Evolutionary conservation across 805 yeast genomes (phyloP).

Genomic region (Starmerella apis): DNA sequence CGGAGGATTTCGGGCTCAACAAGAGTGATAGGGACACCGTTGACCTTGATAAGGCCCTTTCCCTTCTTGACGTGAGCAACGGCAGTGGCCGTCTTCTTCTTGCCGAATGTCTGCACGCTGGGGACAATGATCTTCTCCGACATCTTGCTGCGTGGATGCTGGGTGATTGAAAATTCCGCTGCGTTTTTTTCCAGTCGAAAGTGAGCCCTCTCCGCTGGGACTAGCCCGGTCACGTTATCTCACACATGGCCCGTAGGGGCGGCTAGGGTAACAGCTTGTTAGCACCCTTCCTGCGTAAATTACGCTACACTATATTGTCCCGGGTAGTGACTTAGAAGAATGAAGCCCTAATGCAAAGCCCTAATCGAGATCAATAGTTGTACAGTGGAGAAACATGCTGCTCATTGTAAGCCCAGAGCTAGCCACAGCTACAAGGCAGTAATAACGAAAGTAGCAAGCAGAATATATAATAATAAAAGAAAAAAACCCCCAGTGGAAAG

Average conservation of each 20-base stretch:
- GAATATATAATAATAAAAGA: too few species aligned
- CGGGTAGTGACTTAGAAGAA: background rate
- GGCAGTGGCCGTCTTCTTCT: slow-evolving; percentile 99
- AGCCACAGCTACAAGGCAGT: too few species aligned
- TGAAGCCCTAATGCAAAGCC: slow-evolving; percentile 1
- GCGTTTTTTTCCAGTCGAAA: slow-evolving; percentile 7
- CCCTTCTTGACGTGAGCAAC: slow-evolving; percentile 99
- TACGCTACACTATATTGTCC: background rate
- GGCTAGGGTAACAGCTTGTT: too few species aligned
- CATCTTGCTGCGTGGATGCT: slow-evolving; percentile 12
- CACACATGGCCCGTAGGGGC: background rate
- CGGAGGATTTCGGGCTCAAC: slow-evolving; percentile 98
- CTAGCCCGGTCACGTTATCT: background rate
- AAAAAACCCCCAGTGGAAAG: too few species aligned
- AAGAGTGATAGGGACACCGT: slow-evolving; percentile 98
- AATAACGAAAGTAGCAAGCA: too few species aligned
- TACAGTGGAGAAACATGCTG: too few species aligned
- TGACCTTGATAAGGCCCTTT: slow-evolving; percentile 97
- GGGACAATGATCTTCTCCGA: slow-evolving; percentile 21
- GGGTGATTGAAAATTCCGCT: slow-evolving; percentile 12
- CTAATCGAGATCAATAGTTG: background rate
- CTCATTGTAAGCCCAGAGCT: too few species aligned
- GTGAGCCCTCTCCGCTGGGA: slow-evolving; percentile 5
- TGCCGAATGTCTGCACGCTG: slow-evolving; percentile 84
- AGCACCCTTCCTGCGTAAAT: too few species aligned